Evolutionary conservation across 2,329 filamentous ascomycete genomes (phyloP).

Genomic region (Exophiala alcalophila): DNA sequence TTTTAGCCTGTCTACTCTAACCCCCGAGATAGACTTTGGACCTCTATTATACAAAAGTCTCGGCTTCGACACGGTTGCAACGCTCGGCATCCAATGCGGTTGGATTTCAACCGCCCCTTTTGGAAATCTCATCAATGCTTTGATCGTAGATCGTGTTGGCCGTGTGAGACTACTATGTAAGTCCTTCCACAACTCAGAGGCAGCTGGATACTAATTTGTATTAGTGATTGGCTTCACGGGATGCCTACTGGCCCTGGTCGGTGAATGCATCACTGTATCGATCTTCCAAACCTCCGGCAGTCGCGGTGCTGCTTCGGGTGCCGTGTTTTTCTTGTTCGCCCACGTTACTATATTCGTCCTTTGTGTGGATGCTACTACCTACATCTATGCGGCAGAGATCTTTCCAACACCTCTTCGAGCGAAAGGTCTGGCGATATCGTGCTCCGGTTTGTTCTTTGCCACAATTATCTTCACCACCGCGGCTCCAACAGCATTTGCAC

Average conservation of each 20-base stretch:
- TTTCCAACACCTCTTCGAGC: slow-evolving; percentile 69
- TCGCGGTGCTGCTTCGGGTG: slow-evolving; percentile 57
- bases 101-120: slow-evolving; percentile 9
- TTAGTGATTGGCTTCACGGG: slow-evolving; percentile 38
- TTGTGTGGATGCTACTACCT: slow-evolving; percentile 62
- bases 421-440: slow-evolving; percentile 48
- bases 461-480: slow-evolving; percentile 9
- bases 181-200: neutral
- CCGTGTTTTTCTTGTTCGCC: slow-evolving; percentile 60
- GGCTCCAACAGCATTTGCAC: slow-evolving; percentile 36
- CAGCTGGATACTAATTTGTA: slow-evolving; percentile 7
- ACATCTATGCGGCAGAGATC: slow-evolving; percentile 69
- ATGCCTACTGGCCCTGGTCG: slow-evolving; percentile 34
- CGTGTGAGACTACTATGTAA: slow-evolving; percentile 33
- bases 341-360: slow-evolving; percentile 54
- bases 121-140: slow-evolving; percentile 30
- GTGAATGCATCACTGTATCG: slow-evolving; percentile 45
- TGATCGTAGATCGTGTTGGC: slow-evolving; percentile 39
- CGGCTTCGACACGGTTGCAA: slow-evolving; percentile 10
- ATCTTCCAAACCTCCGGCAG: slow-evolving; percentile 45
- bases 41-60: slow-evolving; percentile 17
- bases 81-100: slow-evolving; percentile 14
- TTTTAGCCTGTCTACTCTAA: neutral
- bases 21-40: slow-evolving; percentile 10
- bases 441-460: slow-evolving; percentile 9